These are phyloP conservation scores for Euclidium syriacum DNA, from an alignment of 345 rosid genomes.

Conservation along the genomic window DNA sequence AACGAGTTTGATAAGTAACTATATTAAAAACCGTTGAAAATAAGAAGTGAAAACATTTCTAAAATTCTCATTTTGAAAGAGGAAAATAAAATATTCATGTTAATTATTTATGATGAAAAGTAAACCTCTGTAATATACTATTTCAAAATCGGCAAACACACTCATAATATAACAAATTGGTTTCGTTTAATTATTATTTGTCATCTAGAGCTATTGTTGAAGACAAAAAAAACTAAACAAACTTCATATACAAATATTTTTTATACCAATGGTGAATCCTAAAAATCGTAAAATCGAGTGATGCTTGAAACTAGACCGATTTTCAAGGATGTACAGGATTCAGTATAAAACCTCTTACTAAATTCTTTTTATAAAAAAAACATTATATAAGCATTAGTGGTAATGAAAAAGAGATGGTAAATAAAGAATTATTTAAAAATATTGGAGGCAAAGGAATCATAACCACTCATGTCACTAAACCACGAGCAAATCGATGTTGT, in stretches of 20 bases:
- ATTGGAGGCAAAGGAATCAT: slow-evolving; percentile 39
- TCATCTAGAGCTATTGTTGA: not conserved
- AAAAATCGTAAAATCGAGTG: too few relatives aligned
- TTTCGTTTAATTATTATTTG: not conserved
- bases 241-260: too few relatives aligned
- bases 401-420: slow-evolving; percentile 7
- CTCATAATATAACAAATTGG: not conserved
- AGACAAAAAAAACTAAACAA: not conserved
- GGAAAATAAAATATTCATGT: not conserved
- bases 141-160: not conserved
- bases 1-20: not conserved
- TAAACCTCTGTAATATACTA: not conserved
- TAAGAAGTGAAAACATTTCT: not conserved
- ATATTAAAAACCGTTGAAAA: not conserved
- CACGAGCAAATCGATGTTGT: slow-evolving; percentile 47
- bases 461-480: slow-evolving; percentile 44
- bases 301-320: too few relatives aligned
- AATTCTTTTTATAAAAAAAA: too few relatives aligned
- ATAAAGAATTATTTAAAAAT: slow-evolving; percentile 12
- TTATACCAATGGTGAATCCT: too few relatives aligned
- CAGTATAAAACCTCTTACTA: too few relatives aligned
- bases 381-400: slow-evolving; percentile 6
- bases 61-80: not conserved
- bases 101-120: not conserved
- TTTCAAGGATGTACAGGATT: too few relatives aligned